Evolutionary conservation across 2,329 filamentous ascomycete genomes (phyloP), one percentile per base, ranked within the genome.

Genomic region (Tolypocladium nubicola): DNA sequence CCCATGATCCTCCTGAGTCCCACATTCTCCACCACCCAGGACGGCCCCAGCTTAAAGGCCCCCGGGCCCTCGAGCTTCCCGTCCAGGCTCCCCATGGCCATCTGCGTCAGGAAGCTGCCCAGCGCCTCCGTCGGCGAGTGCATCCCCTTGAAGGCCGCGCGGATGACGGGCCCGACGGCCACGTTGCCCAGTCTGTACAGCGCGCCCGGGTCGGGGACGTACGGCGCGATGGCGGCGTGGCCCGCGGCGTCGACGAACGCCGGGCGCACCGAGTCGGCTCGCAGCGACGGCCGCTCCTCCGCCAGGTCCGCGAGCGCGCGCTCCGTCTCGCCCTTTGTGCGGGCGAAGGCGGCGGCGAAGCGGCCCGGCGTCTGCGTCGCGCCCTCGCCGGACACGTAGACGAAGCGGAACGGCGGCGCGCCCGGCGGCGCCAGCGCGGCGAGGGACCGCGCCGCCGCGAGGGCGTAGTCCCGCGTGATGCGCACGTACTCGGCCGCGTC

Each of bases 291-390:
- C 50, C 74, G 75, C 5, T 66, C 64, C 2, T 69, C 68, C 5
- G 73, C 68, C 61, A 89, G 68, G 0, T 77, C 75, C 1, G 86
- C 75, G 1, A 92, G 76, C 1, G 74, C 69, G 1, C 75, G 61
- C 70, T 92, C 88, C 0, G 82, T 79, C 66, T 83, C 76, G 14
- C 88, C 88, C 68, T 92, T 91, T 57, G 88, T 76, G 14, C 78
- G 74, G 1, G 76, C 84, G 64, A 82, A 90, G 50, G 82, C 70
- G 21, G 78, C 68, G 0, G 85, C 80, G 63, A 85, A 78, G 5
- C 68, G 66, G 3, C 79, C 78, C 0, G 86, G 86, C 1, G 71
- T 71, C 21, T 78, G 77, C 1, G 83, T 86, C 0, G 85, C 80
- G 52, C 83, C 83, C 55, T 75, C 71, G 53, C 85, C 87, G 0